Evolutionary conservation across 1,139 yeast species (phyloP), one percentile per base, ranked within the genome.

Genomic region (Spencermartinsiella ligniputridi): DNA sequence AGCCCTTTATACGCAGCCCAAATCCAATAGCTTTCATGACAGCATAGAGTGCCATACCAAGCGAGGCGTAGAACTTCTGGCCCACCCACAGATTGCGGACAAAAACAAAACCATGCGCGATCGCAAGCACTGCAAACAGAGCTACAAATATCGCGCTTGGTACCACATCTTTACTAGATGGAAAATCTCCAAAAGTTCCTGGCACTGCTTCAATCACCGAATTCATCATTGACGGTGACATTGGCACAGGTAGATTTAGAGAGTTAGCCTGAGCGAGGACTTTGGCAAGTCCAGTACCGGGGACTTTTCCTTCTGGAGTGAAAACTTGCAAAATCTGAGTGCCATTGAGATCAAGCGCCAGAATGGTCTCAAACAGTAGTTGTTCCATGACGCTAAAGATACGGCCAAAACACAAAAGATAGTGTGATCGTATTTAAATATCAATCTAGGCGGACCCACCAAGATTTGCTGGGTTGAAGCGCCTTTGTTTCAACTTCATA

Each of bases 131-230:
- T 3, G 69, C 64, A 51, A 80, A 84, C 2, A 79, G 62, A 1
- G 75, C 85, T 1, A 74, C 53, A 56, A 84, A 83, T 0, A 83
- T 57, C 1, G 79, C 76, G 42, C 78, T 67, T 3, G 90, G 92
- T 0, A 79, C 88, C 17, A 72, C 55, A 58, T 84, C 94, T 13
- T 54, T 56, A 11, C 46, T 39, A n/a, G 56, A 57, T 2, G 92
- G 89, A 60, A 82, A 84, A 32, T 75, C 79, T 9, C 94, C 94
- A 65, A 83, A 82, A 35, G 78, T 62, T 8, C 76, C 74, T 42
- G 74, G 75, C 54, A 81, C 78, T 27, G 32, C 32, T 4, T 6
- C 8, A 6, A 27, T 6, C 4, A 27, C 32, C 12, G 32, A 11
- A n/a, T 27, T 27, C 15, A 27, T 9, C 15, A n/a, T 8, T 9